These are phyloP conservation scores for Phaeomoniella chlamydospora DNA, from an alignment of 2,329 filamentous ascomycete species.

Conservation along the genomic window DNA sequence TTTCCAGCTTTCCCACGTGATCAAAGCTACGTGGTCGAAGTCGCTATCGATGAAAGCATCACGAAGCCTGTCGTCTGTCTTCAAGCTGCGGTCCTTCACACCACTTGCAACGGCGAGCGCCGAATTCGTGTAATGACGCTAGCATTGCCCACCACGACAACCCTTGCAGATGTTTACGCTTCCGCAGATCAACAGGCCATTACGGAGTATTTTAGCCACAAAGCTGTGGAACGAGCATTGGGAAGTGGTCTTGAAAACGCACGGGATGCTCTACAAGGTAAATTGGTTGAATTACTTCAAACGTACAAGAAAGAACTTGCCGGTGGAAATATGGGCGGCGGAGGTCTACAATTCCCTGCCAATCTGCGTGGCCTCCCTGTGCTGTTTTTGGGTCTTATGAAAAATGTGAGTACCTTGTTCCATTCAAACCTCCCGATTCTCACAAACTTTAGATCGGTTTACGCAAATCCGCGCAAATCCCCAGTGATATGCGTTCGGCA, in stretches of 20 bases:
- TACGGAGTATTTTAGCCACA: conserved; percentile 89
- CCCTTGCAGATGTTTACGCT: conserved; percentile 79
- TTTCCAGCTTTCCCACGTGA: conserved; percentile 97
- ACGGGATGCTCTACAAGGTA: conserved; percentile 77
- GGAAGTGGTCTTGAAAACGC: conserved; percentile 80
- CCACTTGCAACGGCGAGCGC: conserved; percentile 92
- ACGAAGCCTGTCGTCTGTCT: conserved; percentile 84
- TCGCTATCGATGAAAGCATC: conserved; percentile 90
- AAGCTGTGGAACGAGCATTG: conserved; percentile 82
- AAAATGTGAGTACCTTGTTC: conserved; percentile 56
- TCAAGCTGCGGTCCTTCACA: conserved; percentile 90
- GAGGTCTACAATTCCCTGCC: conserved; percentile 82
- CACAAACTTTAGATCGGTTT: conserved; percentile 45
- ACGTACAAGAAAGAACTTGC: conserved; percentile 96
- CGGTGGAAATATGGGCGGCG: conserved; percentile 84
- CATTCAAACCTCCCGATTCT: neutral
- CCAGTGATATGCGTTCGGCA: conserved; percentile 82
- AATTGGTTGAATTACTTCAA: conserved; percentile 80
- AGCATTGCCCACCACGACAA: conserved; percentile 82
- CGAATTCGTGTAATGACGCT: conserved; percentile 90
- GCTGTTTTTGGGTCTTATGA: conserved; percentile 86
- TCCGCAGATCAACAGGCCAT: conserved; percentile 91
- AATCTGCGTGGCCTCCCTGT: conserved; percentile 81
- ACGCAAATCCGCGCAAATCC: conserved; percentile 84
- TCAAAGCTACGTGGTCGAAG: conserved; percentile 94